A percentile compares a stretch with the other conserved stretches of the same genome.
Evolutionary conservation across 768 basidiomycete species (phyloP).

Genomic region (Pluteus cervinus): DNA sequence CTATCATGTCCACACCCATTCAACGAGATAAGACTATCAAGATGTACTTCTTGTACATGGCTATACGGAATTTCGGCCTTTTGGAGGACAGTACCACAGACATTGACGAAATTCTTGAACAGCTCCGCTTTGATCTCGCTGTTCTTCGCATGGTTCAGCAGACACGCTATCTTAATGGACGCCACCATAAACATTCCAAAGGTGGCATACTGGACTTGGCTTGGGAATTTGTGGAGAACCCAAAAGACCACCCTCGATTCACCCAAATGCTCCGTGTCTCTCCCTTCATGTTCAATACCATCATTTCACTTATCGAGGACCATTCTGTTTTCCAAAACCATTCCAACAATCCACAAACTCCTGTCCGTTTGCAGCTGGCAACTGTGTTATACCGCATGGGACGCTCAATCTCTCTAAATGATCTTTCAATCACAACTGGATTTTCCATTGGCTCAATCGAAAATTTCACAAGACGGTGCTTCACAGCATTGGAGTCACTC

Average conservation of each 20-base stretch:
- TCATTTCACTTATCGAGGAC: slow-evolving; percentile 10
- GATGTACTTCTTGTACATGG: no score
- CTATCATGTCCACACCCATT: no score
- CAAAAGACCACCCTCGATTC: slow-evolving; percentile 10
- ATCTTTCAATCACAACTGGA: slow-evolving; percentile 21
- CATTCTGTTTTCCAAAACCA: slow-evolving; percentile 15
- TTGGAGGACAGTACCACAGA: no score
- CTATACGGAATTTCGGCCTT: no score
- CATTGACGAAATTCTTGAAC: slow-evolving; percentile 10
- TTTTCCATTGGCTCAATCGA: slow-evolving; percentile 22
- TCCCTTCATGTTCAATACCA: slow-evolving; percentile 9
- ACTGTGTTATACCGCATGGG: slow-evolving; percentile 17
- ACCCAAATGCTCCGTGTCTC: slow-evolving; percentile 12
- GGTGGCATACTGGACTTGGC: slow-evolving; percentile 12
- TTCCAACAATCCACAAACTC: slow-evolving; percentile 13
- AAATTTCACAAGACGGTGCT: slow-evolving; percentile 19
- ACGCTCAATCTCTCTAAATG: slow-evolving; percentile 19
- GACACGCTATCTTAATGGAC: slow-evolving; percentile 11
- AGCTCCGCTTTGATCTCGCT: slow-evolving; percentile 9
- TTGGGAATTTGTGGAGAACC: slow-evolving; percentile 11
- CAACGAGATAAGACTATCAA: no score
- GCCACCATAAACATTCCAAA: slow-evolving; percentile 10
- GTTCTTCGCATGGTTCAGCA: slow-evolving; percentile 6
- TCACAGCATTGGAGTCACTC: slow-evolving; percentile 23
- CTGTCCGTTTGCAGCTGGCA: slow-evolving; percentile 18